Base-by-base conservation (phyloP, 176 grass and related monocot species). In the Rhynchospora tenuis region DNA sequence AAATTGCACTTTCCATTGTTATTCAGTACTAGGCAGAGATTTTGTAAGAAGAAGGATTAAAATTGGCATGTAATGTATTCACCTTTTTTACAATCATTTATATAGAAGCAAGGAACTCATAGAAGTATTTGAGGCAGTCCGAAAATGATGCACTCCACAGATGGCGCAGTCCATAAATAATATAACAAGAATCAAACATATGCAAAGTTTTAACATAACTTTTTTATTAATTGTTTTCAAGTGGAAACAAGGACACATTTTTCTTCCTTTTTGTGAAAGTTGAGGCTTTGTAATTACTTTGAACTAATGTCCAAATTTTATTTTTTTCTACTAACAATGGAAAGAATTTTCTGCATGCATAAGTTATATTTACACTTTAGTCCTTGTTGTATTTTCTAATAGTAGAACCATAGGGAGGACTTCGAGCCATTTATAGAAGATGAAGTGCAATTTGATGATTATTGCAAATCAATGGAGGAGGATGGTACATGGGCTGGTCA, bases 341-440 rank as follows among this genome's bases (percentile, higher is more conserved):
- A 10, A n/a, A 42, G 24, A 27, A 60, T 61, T 23, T 38, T 60
- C 59, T 15, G 43, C 8, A 5, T 48, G 57, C 74, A 52, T 65
- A 46, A 51, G 10, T 64, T n/a, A 64, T 47, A 59, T 19, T 6
- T 66, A 81, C 14, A 75, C 2, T 17, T 46, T 85, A 10, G 50
- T 61, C 72, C 57, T 84, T 78, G 24, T 80, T 62, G 9, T 85
- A 54, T 82, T 60, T 73, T 57, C 58, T 74, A 46, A 10, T 82
- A 82, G 43, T 17, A 98, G 95, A 70, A 88, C 59, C 87, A 98
- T 51, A 86, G 90, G 0, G 87, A 86, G 38, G 90, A 93, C 45
- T 98, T 94, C 88, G 95, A 98, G 79, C 95, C 95, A 14, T 98
- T 94, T 51, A 98, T 98, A 23, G 95, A 98, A 84, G 95, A 94